Base-by-base conservation (phyloP, 495 filamentous ascomycete species). In the Hypoxylon lenormandii region DNA sequence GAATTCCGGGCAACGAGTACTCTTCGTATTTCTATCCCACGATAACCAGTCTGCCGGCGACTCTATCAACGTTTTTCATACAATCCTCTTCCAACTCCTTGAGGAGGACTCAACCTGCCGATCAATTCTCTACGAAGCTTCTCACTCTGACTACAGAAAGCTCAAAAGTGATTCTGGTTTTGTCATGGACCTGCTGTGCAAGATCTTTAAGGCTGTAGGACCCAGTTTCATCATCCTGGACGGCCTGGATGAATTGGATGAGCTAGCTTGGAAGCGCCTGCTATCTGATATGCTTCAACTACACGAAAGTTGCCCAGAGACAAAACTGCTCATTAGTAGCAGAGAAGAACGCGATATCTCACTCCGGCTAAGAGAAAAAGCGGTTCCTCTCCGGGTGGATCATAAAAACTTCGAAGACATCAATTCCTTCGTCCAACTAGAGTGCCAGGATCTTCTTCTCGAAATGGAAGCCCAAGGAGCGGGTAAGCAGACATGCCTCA, bases 321-420 rank as follows among this genome's bases (percentile, higher is more conserved):
- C 56, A 13, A 67, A 67, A 18, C 23, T 67, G 1, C 64, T 67
- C 11, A 50, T 67, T 4, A 67, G 64, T 19, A 67, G 64, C 16
- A 56, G 64, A 45, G 57, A 61, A 28, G 64, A 67, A 7, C 49
- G 50, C 4, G 50, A 45, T 36, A 67, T 67, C 3, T 47, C 50
- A 5, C 7, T 61, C 4, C 64, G 26, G 5, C 16, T 61, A 1
- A 18, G 13, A 0, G 21, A 16, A n/a, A 56, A 61, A 42, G 43
- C 33, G 10, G 37, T 43, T n/a, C 23, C 43, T 50, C 30, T 67
- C 18, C 56, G 50, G 4, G 37, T 67, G 11, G 56, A 67, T 16
- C 18, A 49, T 11, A 50, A 38, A 16, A 67, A 67, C 7, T 23
- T 21, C 12, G 33, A 45, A 12, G 64, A 67, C 43, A 67, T 67